Base-by-base conservation (phyloP, 352 stramenopile genomes). In the Phytophthora cactorum region DNA sequence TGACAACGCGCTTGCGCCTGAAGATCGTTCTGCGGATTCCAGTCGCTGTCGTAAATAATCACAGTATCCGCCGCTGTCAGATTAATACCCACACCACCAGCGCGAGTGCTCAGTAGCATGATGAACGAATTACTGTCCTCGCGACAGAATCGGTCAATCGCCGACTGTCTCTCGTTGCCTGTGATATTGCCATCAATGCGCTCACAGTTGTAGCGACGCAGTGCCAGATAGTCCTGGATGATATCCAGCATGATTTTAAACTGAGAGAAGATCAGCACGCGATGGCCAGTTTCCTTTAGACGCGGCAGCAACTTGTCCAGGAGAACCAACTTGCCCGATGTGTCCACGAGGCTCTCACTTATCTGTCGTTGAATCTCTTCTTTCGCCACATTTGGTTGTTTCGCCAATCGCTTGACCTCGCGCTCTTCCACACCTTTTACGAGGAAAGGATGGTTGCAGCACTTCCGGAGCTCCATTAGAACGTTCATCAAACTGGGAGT, bases 191-290 rank as follows among this genome's bases (percentile, higher is more conserved):
- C 98, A 75, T 99, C 98, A 62, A 99, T 99, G 11, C 98, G 89
- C 66, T 99, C 97, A 81, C 90, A 99, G 45, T 92, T 90, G 70
- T 99, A 99, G 32, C 82, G 66, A 22, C 96, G 89, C 32, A 93
- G 67, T 9, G 84, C 70, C 17, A 99, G 72, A 76, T 99, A 99
- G 62, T 99, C 98, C 73, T 99, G 97, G 22, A 99, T 70, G 43
- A 99, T 98, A 75, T 99, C 96, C 51, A 99, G 84, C 97, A 99
- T 99, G 46, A 99, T 98, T 75, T 98, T 99, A 77, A 98, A 97
- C 79, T 99, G 98, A 5, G 93, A 99, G 75, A 99, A 99, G 17
- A 99, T 94, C 9, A 99, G 76, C 28, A 99, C 94, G 15, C 97
- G 88, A 65, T 99, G 98, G 3, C 96, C 96, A 46, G 98, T 96